Base-by-base conservation (phyloP, 345 rosid species). In the Camelina neglecta region DNA sequence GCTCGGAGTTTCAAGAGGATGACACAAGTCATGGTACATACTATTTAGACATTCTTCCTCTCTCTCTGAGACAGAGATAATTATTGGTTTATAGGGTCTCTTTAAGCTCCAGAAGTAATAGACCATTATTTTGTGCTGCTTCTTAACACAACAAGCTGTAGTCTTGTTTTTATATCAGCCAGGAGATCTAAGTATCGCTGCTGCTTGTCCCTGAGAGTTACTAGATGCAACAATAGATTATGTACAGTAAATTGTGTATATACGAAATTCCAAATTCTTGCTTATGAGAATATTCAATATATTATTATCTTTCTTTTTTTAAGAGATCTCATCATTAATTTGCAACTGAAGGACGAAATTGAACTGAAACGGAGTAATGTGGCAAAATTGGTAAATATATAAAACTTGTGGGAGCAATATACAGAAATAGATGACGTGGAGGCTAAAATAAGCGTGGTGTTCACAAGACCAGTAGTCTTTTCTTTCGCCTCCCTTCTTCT, bases 11-110 rank as follows among this genome's bases (percentile, higher is more conserved):
- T 55, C 12, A 5, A 45, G 71, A 53, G 55, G 72, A 71, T 16
- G 71, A 77, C 15, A 70, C 15, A 76, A 77, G 67, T 21, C 67
- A 39, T 63, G 76, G 76, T 64, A 71, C 72, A 71, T 77, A 77
- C n/a, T 64, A 64, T 64, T 8, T 47, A 71, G 36, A 71, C 76
- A 77, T 38, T 76, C 60, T 54, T 62, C 45, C 23, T 44, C 65
- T 44, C 65, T 47, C 59, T 54, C 65, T 26, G 54, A 56, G 55
- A 64, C 24, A n/a, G 16, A 61, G 49, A 66, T 24, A 75, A 69
- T 55, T 13, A n/a, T 21, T 60, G 55, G 79, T 16, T 54, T 18
- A 74, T 53, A 60, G 58, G 70, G 31, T 29, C 31, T 76, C 50
- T 76, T 5, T 6, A 61, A 70, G 71, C 36, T 70, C 36, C 16